phyloP scores from a whole-genome alignment of 2,329 filamentous ascomycete species.

The Cladophialophora yegresii region DNA sequence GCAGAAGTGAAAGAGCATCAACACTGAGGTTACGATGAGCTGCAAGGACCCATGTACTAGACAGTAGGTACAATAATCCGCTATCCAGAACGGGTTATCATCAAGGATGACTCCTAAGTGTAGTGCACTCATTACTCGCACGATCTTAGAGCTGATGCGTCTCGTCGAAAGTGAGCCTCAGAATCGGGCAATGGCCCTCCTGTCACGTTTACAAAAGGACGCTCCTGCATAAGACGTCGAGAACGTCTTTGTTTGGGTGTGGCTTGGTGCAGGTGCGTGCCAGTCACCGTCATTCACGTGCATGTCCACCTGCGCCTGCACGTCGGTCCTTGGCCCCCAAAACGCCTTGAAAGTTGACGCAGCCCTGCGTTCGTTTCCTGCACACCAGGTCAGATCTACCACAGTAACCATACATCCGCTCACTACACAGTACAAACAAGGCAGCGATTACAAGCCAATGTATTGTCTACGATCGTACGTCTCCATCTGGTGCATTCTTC shows the following conservation, averaged over 20 bases:
- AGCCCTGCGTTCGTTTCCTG: neutral
- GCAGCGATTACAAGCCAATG: slow-evolving; percentile 47
- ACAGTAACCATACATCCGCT: neutral
- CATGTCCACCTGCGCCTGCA: no score
- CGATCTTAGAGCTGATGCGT: neutral
- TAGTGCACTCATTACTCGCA: no score
- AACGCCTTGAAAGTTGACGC: neutral
- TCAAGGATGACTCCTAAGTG: neutral
- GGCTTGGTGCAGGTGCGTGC: neutral
- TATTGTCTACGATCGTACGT: slow-evolving; percentile 67
- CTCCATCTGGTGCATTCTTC: neutral
- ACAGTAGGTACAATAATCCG: neutral
- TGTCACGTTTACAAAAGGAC: no score
- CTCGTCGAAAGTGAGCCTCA: neutral
- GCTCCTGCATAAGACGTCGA: neutral
- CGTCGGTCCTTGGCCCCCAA: neutral
- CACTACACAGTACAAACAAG: neutral
- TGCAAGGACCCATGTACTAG: neutral
- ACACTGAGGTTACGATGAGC: neutral
- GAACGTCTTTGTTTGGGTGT: neutral
- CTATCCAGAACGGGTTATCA: neutral
- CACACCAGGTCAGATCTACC: neutral
- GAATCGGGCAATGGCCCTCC: neutral
- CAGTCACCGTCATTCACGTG: neutral
- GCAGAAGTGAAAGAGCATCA: neutral